Conservation (phyloP, 1,139 yeast genomes). For the Tardiomyces depauwii region DNA sequence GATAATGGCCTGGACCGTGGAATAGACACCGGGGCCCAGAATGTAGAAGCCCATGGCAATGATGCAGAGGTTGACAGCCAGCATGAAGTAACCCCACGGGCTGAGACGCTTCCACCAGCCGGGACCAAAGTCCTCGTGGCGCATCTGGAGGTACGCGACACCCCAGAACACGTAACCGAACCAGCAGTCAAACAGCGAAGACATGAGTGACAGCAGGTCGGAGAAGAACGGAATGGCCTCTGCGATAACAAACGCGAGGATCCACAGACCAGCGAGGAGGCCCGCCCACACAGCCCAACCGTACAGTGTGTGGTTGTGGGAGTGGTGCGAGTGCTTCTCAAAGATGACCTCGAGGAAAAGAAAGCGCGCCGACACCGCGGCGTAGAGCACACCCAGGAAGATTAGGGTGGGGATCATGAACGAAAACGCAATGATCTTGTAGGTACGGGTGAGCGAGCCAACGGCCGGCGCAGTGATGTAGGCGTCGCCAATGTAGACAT, state of each 20-base stretch:
- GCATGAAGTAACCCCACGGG: conserved; percentile 16
- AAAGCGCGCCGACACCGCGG: conserved; percentile 44
- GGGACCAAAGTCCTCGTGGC: conserved; percentile 17
- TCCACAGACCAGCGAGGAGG: conserved; percentile 36
- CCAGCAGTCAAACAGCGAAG: conserved; percentile 56
- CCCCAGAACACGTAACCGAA: conserved; percentile 60
- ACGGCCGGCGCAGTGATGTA: conserved; percentile 51
- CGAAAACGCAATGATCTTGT: conserved; percentile 46
- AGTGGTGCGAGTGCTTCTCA: conserved; percentile 30
- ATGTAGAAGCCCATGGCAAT: conserved; percentile 40
- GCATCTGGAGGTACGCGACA: conserved; percentile 38
- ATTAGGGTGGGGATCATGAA: conserved; percentile 50
- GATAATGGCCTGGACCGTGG: conserved; percentile 43
- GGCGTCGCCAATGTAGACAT: conserved; percentile 45
- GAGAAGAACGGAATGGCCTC: conserved; percentile 55
- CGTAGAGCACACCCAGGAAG: conserved; percentile 45
- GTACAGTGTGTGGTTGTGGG: conserved; percentile 35
- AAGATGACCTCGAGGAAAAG: conserved; percentile 36
- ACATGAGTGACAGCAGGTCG: conserved; percentile 47
- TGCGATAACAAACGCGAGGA: conserved; percentile 45
- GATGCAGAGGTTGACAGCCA: conserved; percentile 29
- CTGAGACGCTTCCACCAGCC: conserved; percentile 22
- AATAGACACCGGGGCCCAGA: conserved; percentile 49
- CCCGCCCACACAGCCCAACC: conserved; percentile 47
- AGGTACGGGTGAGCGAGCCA: conserved; percentile 37